Conservation (phyloP, 306 rosid genomes). For the Alnus rubra region DNA sequence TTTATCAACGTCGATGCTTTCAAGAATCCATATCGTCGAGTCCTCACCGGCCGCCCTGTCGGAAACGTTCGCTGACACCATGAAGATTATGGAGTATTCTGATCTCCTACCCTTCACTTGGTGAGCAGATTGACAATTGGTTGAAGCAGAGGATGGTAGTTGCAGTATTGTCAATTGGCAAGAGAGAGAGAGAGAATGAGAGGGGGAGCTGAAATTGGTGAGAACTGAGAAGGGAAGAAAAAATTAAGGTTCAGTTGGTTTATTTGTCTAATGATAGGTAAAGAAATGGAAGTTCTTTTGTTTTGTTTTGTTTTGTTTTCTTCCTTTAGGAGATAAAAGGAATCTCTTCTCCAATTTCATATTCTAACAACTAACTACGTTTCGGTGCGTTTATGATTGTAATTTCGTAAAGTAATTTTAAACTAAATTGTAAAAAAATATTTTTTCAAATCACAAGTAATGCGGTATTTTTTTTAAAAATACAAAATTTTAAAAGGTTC, state of each 20-base stretch:
- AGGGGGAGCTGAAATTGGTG: conserved; percentile 20
- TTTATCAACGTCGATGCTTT: conserved; percentile 56
- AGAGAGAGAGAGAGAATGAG: conserved; percentile 3
- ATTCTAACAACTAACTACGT: too few relatives aligned
- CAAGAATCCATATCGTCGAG: conserved; percentile 52
- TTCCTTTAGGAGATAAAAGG: neutral
- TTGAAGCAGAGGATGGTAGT: conserved; percentile 7
- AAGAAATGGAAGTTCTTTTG: neutral
- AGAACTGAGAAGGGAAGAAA: neutral
- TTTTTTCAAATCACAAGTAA: too few relatives aligned
- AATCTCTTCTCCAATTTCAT: too few relatives aligned
- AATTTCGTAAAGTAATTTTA: too few relatives aligned
- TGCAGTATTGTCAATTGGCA: conserved; percentile 5
- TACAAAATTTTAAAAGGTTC: too few relatives aligned
- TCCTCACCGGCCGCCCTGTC: conserved; percentile 30
- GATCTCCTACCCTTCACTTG: neutral
- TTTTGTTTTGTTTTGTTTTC: neutral
- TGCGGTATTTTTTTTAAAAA: too few relatives aligned
- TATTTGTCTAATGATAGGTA: conserved; percentile 28
- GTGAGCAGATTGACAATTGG: conserved; percentile 5
- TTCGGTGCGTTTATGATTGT: too few relatives aligned
- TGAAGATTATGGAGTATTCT: neutral
- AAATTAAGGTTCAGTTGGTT: conserved; percentile 2
- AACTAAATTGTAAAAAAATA: too few relatives aligned
- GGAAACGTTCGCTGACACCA: conserved; percentile 26